These are phyloP conservation scores for Drosera capensis DNA, from an alignment of 148 eudicot species.

Conservation along the genomic window DNA sequence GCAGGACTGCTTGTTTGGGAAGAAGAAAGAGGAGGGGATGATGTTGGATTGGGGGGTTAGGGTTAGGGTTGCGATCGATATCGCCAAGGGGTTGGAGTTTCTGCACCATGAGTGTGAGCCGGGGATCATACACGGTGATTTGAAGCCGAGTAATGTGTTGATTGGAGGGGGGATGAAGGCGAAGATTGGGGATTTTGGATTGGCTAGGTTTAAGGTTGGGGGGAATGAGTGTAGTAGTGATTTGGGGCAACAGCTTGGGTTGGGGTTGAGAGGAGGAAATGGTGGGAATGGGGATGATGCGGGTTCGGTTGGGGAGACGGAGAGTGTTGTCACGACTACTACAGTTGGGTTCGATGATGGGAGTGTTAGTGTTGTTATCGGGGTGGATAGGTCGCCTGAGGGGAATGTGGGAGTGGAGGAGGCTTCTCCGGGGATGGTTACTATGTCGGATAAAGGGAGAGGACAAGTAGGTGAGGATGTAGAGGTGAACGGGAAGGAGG, in stretches of 20 bases:
- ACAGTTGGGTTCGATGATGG: slow-evolving; percentile 47
- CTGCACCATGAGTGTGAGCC: slow-evolving; percentile 70
- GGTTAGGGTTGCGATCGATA: slow-evolving; percentile 33
- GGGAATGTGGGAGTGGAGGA: slow-evolving; percentile 25
- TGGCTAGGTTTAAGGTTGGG: slow-evolving; percentile 58
- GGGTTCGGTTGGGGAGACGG: slow-evolving; percentile 48
- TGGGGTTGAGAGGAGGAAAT: slow-evolving; percentile 1
- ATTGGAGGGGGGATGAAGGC: slow-evolving; percentile 48
- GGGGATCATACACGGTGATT: slow-evolving; percentile 77
- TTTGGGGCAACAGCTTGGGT: slow-evolving; percentile 10
- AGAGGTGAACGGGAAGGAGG: slow-evolving; percentile 17
- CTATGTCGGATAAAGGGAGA: slow-evolving; percentile 27
- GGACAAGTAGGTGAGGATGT: slow-evolving; percentile 25
- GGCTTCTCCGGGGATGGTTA: slow-evolving; percentile 37
- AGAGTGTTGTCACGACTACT: slow-evolving; percentile 55
- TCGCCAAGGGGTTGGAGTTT: slow-evolving; percentile 57
- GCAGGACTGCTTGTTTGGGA: slow-evolving; percentile 68
- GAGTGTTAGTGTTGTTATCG: slow-evolving; percentile 11
- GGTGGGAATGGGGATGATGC: slow-evolving; percentile 9
- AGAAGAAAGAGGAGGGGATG: slow-evolving; percentile 32
- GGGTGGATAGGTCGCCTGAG: slow-evolving; percentile 55
- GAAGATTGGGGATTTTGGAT: slow-evolving; percentile 80
- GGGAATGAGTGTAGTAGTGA: slow-evolving; percentile 19
- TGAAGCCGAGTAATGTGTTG: slow-evolving; percentile 83
- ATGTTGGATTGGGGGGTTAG: slow-evolving; percentile 51